These are phyloP conservation scores for Boletus reticulatus DNA, from an alignment of 768 basidiomycete genomes.

Conservation along the genomic window DNA sequence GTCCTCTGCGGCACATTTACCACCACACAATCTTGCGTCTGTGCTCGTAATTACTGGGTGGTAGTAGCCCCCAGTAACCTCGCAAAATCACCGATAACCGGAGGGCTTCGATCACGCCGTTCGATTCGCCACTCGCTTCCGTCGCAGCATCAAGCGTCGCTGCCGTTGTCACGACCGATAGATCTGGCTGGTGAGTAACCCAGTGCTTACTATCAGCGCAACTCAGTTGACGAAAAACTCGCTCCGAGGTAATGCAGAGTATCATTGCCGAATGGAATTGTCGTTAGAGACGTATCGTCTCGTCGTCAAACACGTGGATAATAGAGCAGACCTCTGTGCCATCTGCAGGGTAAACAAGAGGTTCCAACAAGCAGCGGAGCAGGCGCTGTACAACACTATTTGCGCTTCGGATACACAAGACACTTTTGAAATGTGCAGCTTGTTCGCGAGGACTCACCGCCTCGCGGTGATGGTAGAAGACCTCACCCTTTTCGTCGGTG, in stretches of 20 bases:
- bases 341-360: slow-evolving; percentile 58
- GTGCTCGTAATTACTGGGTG: neutral
- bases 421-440: slow-evolving; percentile 44
- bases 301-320: slow-evolving; percentile 52
- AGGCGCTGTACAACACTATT: slow-evolving; percentile 58
- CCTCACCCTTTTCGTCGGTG: slow-evolving; percentile 46
- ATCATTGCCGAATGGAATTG: slow-evolving; percentile 49
- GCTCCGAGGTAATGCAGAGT: slow-evolving; percentile 35
- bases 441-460: slow-evolving; percentile 45
- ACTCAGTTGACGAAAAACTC: neutral
- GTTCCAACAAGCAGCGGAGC: slow-evolving; percentile 55
- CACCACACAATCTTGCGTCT: neutral
- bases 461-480: slow-evolving; percentile 53
- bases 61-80: neutral
- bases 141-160: neutral
- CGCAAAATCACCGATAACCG: neutral
- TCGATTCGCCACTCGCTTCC: neutral
- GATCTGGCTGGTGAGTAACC: slow-evolving; percentile 9
- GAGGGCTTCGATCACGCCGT: neutral
- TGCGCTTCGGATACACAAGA: slow-evolving; percentile 40
- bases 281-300: slow-evolving; percentile 58
- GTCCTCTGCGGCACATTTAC: neutral
- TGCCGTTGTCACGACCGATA: neutral
- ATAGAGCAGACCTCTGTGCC: slow-evolving; percentile 50
- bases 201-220: neutral